Base-by-base conservation (phyloP, 257 asterid species). In the Plantago elongata region DNA sequence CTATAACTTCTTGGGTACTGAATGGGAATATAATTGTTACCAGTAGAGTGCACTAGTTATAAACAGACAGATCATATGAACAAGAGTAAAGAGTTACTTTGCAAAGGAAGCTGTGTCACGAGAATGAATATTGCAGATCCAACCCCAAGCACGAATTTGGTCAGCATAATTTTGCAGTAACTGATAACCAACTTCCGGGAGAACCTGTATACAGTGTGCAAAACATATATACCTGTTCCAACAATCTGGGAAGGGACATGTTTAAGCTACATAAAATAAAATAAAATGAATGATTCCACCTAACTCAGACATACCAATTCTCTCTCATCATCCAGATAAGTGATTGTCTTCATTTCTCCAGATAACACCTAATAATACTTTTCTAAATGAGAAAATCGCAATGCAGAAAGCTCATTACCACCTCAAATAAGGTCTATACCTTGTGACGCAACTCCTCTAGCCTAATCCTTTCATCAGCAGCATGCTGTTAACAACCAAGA, bases 381-480 rank as follows among this genome's bases (percentile, higher is more conserved):
- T 46, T 64, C 45, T 18, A 62, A 62, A 45, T 45, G 37, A 62
- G 64, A 74, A 51, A 74, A 79, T 60, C 51, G 51, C 52, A 51
- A 37, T 55, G 46, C 14, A 51, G 22, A 66, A 40, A 52, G 56
- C 70, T 50, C 13, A 13, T 57, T 63, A 51, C 51, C 17, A 29
- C 69, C 69, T 62, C 63, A 60, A 14, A 69, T 40, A 61, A 40
- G 57, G 44, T 61, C 58, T 60, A 64, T 69, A 89, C 99, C 97
- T 89, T 86, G 66, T 73, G 77, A 16, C 97, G 93, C 69, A 92
- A 71, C 69, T 86, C 99, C 76, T 92, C 99, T 81, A 92, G 72
- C 64, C 92, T 81, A 62, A 92, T 89, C 76, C 99, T 85, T 77
- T 92, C 99, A 82, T 92, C 99, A 58, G 99, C 99, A 60, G 99